These are phyloP conservation scores for Fraxinus platypoda DNA, from an alignment of 305 asterid species.

Conservation along the genomic window DNA sequence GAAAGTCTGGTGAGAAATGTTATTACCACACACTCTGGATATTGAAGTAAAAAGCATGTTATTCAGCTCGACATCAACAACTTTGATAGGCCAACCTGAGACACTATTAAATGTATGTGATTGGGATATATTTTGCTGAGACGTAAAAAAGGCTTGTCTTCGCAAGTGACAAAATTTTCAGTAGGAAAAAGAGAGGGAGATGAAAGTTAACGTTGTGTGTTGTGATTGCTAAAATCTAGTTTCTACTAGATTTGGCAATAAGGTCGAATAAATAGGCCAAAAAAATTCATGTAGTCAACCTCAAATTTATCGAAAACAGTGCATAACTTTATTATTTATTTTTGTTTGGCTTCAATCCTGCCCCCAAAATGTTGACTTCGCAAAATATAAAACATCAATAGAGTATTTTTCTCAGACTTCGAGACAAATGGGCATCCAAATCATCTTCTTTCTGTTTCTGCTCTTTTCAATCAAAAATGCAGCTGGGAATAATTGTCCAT, in stretches of 20 bases:
- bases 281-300: not conserved
- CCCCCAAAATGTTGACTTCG: too few relatives aligned
- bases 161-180: not conserved
- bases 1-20: not conserved
- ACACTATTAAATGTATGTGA: not conserved
- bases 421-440: not conserved
- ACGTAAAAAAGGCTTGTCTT: not conserved
- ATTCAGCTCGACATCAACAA: not conserved
- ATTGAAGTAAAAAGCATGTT: not conserved
- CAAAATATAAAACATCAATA: too few relatives aligned
- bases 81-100: not conserved
- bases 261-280: not conserved
- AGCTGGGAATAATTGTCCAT: constrained; percentile 10
- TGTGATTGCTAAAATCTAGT: not conserved
- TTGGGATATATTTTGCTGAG: not conserved
- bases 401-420: too few relatives aligned
- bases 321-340: not conserved
- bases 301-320: not conserved
- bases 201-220: not conserved
- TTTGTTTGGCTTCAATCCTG: not conserved
- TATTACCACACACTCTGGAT: not conserved
- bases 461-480: constrained; percentile 15
- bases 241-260: not conserved
- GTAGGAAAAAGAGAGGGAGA: not conserved
- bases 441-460: constrained; percentile 11